phyloP scores from a whole-genome alignment of 73 alveolate genomes.

The Breviolum minutum region DNA sequence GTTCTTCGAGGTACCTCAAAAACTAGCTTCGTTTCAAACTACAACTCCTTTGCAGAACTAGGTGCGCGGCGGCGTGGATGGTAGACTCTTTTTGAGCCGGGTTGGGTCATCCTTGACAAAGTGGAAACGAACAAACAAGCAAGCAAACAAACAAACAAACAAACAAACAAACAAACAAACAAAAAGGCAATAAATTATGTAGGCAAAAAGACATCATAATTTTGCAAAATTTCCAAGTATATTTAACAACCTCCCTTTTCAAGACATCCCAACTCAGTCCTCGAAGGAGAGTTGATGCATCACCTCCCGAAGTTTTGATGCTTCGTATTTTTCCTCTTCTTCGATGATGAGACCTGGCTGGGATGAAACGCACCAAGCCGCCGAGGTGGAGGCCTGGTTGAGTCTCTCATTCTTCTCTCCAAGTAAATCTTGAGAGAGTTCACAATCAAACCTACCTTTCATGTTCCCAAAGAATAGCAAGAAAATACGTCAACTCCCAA shows the following conservation, averaged over 20 bases:
- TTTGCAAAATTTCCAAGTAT: not conserved
- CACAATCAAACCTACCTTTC: too few relatives aligned
- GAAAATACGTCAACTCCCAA: too few relatives aligned
- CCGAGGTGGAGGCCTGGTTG: not conserved
- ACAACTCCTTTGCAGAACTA: not conserved
- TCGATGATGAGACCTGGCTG: conserved; percentile 75
- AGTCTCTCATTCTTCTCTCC: not conserved
- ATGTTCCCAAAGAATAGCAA: too few relatives aligned
- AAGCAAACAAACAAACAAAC: too few relatives aligned
- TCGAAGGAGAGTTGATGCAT: conserved; percentile 91
- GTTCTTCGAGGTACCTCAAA: too few relatives aligned
- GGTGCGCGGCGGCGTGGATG: not conserved
- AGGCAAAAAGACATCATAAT: too few relatives aligned
- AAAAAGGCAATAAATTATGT: too few relatives aligned
- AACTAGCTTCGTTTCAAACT: not conserved
- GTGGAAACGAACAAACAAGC: too few relatives aligned
- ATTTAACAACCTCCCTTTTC: not conserved
- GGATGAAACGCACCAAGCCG: not conserved
- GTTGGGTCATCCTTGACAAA: conserved; percentile 6
- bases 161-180: too few relatives aligned
- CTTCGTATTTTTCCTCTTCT: conserved; percentile 83
- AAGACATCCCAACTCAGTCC: not conserved
- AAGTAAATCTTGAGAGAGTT: too few relatives aligned
- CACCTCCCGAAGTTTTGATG: conserved; percentile 76
- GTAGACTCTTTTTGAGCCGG: conserved; percentile 2